Base-by-base conservation (phyloP, 176 grass and related monocot genomes). In the Lolium perenne region DNA sequence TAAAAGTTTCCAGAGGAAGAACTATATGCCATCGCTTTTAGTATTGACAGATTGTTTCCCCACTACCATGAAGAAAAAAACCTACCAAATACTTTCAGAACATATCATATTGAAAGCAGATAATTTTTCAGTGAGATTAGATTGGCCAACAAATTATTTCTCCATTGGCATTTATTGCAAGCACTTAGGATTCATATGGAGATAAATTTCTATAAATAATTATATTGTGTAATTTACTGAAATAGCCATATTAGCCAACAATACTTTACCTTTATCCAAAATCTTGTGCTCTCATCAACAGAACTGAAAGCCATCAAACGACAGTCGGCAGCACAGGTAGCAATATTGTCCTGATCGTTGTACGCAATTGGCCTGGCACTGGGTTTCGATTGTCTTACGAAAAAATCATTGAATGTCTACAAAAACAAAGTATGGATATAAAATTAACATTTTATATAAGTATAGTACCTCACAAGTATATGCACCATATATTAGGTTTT, bases 341-440 rank as follows among this genome's bases (percentile, higher is more conserved):
- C 97, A 78, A 96, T 75, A 62, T 83, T 75, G 50, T 88, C 88
- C 83, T 86, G 83, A 47, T 94, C 92, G 50, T 6, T 38, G 57
- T 25, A 74, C 64, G 88, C 84, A 23, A 94, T 91, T 11, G 86
- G 94, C 83, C 97, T 90, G 35, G 90, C 97, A 74, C 83, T 90
- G 73, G 90, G 83, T 82, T 96, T 96, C 64, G 96, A 80, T 60
- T 89, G 56, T 93, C 97, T 94, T 75, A 96, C 82, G 60, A 99
- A 99, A 74, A 99, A 99, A 55, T 99, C 94, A 32, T 99, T 99
- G 79, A 99, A 99, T 22, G 97, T 99, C 97, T 99, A 85, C 86
- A 78, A 38, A 74, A 74, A 88, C 2, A 83, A 83, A 81, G 18
- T 78, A 3, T 18, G 48, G 16, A 35, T 54, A 8, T 69, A 14